Conservation (phyloP, 345 rosid species). For the Eucalyptus viminalis region DNA sequence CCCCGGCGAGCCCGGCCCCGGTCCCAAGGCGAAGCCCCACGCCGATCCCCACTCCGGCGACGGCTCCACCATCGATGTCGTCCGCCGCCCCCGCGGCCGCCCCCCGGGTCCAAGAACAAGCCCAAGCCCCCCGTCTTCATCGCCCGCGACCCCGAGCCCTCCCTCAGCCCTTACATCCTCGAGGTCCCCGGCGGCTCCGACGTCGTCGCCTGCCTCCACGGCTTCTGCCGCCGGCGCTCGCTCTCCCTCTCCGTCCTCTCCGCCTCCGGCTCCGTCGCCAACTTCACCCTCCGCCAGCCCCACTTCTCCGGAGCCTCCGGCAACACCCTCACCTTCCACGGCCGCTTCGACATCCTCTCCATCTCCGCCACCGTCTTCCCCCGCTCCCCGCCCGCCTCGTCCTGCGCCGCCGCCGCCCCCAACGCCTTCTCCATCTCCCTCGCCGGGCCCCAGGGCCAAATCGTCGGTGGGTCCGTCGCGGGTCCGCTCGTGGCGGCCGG, state of each 20-base stretch:
- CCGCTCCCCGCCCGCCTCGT: constrained; percentile 13
- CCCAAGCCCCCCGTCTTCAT: constrained; percentile 51
- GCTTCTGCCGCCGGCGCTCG: constrained; percentile 55
- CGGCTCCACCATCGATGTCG: constrained; percentile 58
- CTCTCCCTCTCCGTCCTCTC: constrained; percentile 60
- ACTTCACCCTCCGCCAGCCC: constrained; percentile 85
- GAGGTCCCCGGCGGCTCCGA: constrained; percentile 76
- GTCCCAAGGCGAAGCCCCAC: not conserved
- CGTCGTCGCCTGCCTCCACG: constrained; percentile 42
- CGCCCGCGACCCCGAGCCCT: constrained; percentile 53
- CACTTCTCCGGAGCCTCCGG: constrained; percentile 36
- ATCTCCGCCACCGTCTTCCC: constrained; percentile 75
- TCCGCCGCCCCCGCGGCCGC: constrained; percentile 78
- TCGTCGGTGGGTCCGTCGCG: constrained; percentile 77
- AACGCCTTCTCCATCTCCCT: constrained; percentile 54
- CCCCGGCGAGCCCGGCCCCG: not conserved
- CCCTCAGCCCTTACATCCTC: constrained; percentile 84
- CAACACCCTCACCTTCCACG: constrained; percentile 73
- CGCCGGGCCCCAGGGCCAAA: constrained; percentile 93
- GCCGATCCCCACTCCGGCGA: constrained; percentile 15
- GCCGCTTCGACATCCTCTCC: constrained; percentile 78
- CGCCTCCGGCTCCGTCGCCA: constrained; percentile 80
- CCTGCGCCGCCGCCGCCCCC: constrained; percentile 13
- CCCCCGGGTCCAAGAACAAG: constrained; percentile 92
- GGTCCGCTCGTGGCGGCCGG: constrained; percentile 67